Evolutionary conservation across 345 rosid species (phyloP).

Genomic region (Laguncularia racemosa): DNA sequence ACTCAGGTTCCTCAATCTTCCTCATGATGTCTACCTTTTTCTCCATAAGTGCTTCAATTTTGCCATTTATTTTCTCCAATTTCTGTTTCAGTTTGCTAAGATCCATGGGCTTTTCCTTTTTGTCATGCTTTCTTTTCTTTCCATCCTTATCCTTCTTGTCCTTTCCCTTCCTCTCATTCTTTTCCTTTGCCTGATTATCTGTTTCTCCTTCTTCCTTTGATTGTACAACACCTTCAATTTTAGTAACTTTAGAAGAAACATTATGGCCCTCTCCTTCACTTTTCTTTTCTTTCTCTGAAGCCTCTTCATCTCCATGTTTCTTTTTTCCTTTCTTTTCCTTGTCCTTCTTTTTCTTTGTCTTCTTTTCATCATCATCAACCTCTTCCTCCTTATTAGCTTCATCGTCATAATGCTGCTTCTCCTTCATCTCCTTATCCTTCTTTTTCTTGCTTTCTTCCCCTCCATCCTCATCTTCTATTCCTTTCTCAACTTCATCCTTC

Average conservation of each 20-base stretch:
- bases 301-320: slow-evolving; percentile 3
- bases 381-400: slow-evolving; percentile 8
- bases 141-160: slow-evolving; percentile 22
- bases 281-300: slow-evolving; percentile 8
- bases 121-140: slow-evolving; percentile 41
- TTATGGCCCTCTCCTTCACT: slow-evolving; percentile 10
- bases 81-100: slow-evolving; percentile 38
- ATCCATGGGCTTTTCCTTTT: slow-evolving; percentile 38
- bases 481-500: neutral
- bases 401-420: slow-evolving; percentile 9
- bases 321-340: slow-evolving; percentile 11
- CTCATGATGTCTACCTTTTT: slow-evolving; percentile 37
- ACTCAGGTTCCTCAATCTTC: slow-evolving; percentile 56
- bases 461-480: neutral
- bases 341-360: slow-evolving; percentile 7
- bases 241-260: slow-evolving; percentile 21
- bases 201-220: slow-evolving; percentile 18
- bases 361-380: slow-evolving; percentile 5
- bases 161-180: slow-evolving; percentile 18
- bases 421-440: neutral
- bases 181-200: slow-evolving; percentile 14
- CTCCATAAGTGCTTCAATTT: slow-evolving; percentile 43
- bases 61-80: slow-evolving; percentile 49
- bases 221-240: slow-evolving; percentile 13
- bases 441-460: neutral